Evolutionary conservation across 352 stramenopile genomes (phyloP).

Genomic region (Phytopythium boreale): DNA sequence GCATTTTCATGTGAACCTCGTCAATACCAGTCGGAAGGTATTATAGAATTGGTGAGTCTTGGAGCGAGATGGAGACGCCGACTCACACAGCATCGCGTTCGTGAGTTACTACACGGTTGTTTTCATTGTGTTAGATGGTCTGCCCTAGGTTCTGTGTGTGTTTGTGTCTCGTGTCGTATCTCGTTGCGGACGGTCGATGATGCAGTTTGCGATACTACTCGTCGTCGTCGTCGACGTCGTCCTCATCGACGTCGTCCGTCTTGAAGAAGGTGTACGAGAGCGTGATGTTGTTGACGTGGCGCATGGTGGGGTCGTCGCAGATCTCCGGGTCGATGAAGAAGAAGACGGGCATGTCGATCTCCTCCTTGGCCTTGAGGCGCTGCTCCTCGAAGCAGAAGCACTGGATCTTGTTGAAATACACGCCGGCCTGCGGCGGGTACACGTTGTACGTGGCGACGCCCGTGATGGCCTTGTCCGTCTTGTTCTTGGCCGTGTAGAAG

Average conservation of each 20-base stretch:
- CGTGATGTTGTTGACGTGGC: constrained; percentile 96
- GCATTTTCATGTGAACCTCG: too few species aligned
- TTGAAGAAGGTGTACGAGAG: constrained; percentile 99
- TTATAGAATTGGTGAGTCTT: too few species aligned
- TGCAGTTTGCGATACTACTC: constrained; percentile 23
- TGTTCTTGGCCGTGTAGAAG: constrained; percentile 99
- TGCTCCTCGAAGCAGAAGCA: constrained; percentile 99
- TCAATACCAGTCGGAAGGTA: too few species aligned
- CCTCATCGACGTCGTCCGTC: constrained; percentile 93
- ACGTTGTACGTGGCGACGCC: constrained; percentile 99
- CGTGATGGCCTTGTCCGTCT: constrained; percentile 96
- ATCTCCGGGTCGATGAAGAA: constrained; percentile 99
- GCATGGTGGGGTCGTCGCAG: constrained; percentile 95
- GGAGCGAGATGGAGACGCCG: too few species aligned
- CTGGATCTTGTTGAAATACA: constrained; percentile 99
- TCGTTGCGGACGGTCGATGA: not conserved
- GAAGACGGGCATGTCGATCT: constrained; percentile 99
- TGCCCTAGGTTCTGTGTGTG: not conserved
- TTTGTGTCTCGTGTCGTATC: not conserved
- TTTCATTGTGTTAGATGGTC: not conserved
- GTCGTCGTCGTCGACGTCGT: constrained; percentile 78
- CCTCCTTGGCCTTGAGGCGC: constrained; percentile 94
- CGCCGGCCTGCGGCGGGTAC: constrained; percentile 93
- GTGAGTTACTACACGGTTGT: too few species aligned
- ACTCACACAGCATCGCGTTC: too few species aligned